A percentile compares a stretch with the other conserved stretches of the same genome.
Conservation (phyloP, 495 filamentous ascomycete species). For the Penicillium manginii region DNA sequence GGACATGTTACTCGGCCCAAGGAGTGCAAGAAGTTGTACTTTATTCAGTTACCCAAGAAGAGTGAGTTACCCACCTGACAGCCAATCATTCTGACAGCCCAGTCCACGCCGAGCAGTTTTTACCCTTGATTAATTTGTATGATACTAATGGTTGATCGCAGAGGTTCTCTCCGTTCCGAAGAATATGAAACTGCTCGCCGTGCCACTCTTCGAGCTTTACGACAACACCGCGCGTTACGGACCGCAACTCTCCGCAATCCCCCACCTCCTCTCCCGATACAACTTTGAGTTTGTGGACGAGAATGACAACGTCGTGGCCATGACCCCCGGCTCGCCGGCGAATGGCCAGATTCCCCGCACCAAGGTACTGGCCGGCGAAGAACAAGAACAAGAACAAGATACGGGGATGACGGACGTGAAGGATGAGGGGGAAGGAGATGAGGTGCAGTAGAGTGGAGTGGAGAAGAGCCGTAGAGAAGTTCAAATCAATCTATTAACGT, state of each 20-base stretch:
- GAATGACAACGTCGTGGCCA: slow-evolving; percentile 81
- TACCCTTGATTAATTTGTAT: no score
- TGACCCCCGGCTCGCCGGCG: slow-evolving; percentile 70
- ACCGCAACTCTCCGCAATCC: slow-evolving; percentile 93
- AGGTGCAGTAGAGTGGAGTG: slow-evolving; percentile 13
- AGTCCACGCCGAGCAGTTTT: no score
- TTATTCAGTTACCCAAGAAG: slow-evolving; percentile 88
- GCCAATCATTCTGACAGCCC: no score
- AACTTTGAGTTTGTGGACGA: slow-evolving; percentile 99
- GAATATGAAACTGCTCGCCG: slow-evolving; percentile 98
- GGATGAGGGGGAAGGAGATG: slow-evolving; percentile 31
- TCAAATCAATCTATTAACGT: slow-evolving; percentile 13
- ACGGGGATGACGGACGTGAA: slow-evolving; percentile 46
- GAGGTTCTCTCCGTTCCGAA: slow-evolving; percentile 97
- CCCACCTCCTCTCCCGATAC: slow-evolving; percentile 88
- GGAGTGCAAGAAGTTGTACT: slow-evolving; percentile 99
- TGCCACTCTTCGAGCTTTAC: slow-evolving; percentile 96
- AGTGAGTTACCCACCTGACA: slow-evolving; percentile 59
- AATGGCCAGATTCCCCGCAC: slow-evolving; percentile 57
- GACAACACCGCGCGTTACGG: slow-evolving; percentile 95
- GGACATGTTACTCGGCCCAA: slow-evolving; percentile 95
- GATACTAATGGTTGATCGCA: slow-evolving; percentile 32
- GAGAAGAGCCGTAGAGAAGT: not conserved
- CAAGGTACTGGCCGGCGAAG: slow-evolving; percentile 73
- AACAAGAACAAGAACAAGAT: slow-evolving; percentile 47